Evolutionary conservation across 176 grass and related monocot species (phyloP).

Genomic region (Oropetium thomaeum): DNA sequence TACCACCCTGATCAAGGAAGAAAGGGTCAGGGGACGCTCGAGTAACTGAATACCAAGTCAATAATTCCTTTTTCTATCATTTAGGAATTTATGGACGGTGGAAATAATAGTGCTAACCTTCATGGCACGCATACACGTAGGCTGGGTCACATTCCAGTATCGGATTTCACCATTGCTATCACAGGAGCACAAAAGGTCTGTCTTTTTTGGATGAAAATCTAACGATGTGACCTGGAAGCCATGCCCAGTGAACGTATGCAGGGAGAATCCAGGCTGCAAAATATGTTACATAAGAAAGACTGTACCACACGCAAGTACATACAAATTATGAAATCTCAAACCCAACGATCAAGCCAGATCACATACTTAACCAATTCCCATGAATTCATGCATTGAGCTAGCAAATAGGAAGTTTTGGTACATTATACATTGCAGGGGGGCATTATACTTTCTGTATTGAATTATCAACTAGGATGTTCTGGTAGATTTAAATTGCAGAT

Average conservation of each 20-base stretch:
- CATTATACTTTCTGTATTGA: no score
- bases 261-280: constrained; percentile 78
- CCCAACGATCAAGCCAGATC: not conserved
- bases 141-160: constrained; percentile 63
- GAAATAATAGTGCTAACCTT: constrained; percentile 52
- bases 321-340: not conserved
- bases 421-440: not conserved
- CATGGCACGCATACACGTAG: constrained; percentile 30
- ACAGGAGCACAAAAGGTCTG: constrained; percentile 93
- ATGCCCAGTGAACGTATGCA: constrained; percentile 74
- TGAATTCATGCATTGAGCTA: constrained; percentile 5
- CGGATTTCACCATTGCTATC: constrained; percentile 91
- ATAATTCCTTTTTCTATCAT: not conserved
- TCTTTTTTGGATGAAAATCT: constrained; percentile 98
- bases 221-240: constrained; percentile 74
- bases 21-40: not conserved
- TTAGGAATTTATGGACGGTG: not conserved
- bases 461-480: no score
- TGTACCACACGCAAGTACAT: constrained; percentile 9
- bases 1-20: constrained; percentile 64
- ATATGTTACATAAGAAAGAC: constrained; percentile 16
- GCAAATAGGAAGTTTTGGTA: constrained; percentile 5
- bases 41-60: not conserved
- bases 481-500: no score
- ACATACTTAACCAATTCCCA: not conserved